Percentiles rank a stretch among this genome's conserved stretches.
phyloP scores from a whole-genome alignment of 2,329 filamentous ascomycete genomes.

The Plenodomus lindquistii region DNA sequence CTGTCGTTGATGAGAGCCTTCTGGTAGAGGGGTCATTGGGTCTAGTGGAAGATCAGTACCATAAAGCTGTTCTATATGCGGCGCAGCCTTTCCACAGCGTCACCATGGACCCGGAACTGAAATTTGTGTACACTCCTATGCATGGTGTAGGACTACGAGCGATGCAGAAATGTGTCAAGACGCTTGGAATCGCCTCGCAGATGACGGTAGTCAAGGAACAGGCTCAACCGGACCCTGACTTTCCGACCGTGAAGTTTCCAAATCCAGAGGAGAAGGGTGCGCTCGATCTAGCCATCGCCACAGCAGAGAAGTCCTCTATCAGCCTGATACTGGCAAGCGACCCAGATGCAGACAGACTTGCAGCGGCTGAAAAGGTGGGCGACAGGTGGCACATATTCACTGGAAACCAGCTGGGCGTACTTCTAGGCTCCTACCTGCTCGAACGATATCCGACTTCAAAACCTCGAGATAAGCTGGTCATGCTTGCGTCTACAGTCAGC shows the following conservation, averaged over 20 bases:
- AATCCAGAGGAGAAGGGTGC: constrained; percentile 69
- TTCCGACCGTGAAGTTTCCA: constrained; percentile 66
- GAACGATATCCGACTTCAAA: constrained; percentile 49
- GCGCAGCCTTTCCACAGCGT: constrained; percentile 26
- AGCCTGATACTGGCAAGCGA: constrained; percentile 64
- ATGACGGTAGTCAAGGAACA: constrained; percentile 57
- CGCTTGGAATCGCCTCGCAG: constrained; percentile 46
- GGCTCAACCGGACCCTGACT: constrained; percentile 63
- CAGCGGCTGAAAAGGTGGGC: constrained; percentile 61
- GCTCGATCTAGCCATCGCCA: constrained; percentile 61
- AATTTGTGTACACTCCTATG: constrained; percentile 61
- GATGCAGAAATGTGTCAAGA: constrained; percentile 49
- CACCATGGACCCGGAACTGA: constrained; percentile 31
- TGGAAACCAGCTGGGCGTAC: constrained; percentile 66
- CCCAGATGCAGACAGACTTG: constrained; percentile 67
- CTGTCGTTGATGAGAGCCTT: constrained; percentile 46
- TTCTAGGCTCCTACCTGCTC: constrained; percentile 62
- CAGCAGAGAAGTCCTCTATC: constrained; percentile 55
- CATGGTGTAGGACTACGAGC: constrained; percentile 58
- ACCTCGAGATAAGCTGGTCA: constrained; percentile 51
- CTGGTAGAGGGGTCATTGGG: constrained; percentile 49
- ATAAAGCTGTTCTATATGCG: constrained; percentile 49
- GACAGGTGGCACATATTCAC: constrained; percentile 64
- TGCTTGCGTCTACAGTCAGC: constrained; percentile 67
- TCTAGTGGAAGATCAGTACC: constrained; percentile 50